These are phyloP conservation scores for Eucalyptus camaldulensis DNA, from an alignment of 345 rosid genomes.

Conservation along the genomic window DNA sequence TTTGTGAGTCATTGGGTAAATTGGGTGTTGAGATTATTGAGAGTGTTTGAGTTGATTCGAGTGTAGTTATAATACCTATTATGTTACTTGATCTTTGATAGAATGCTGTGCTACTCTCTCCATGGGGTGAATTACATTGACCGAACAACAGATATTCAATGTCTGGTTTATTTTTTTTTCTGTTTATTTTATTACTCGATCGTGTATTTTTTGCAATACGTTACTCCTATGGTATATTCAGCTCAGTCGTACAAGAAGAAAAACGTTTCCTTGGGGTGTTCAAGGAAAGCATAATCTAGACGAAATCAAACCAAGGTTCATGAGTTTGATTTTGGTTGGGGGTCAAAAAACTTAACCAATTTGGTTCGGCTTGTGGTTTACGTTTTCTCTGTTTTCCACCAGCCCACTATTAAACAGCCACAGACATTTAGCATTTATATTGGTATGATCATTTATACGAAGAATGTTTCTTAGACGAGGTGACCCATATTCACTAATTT, in stretches of 20 bases:
- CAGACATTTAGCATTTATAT: background rate
- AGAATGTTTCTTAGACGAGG: background rate
- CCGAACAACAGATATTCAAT: too few species aligned
- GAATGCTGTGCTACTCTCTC: too few species aligned
- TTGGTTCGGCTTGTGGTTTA: background rate
- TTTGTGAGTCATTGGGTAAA: too few species aligned
- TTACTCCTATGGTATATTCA: background rate
- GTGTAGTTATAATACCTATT: too few species aligned
- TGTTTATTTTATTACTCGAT: background rate
- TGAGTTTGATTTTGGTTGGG: background rate
- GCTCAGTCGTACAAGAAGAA: background rate
- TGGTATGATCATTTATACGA: too few species aligned
- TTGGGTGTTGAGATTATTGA: too few species aligned
- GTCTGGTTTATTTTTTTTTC: too few species aligned
- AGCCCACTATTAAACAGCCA: background rate
- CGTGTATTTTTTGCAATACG: background rate
- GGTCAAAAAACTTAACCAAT: too few species aligned
- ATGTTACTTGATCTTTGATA: too few species aligned
- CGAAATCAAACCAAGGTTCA: background rate
- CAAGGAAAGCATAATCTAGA: background rate
- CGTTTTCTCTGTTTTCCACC: too few species aligned
- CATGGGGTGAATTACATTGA: too few species aligned
- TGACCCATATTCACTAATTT: background rate
- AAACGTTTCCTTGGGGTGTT: background rate
- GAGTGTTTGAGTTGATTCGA: too few species aligned